Evolutionary conservation across 768 basidiomycete species (phyloP).

Genomic region (Clavaria fumosa): DNA sequence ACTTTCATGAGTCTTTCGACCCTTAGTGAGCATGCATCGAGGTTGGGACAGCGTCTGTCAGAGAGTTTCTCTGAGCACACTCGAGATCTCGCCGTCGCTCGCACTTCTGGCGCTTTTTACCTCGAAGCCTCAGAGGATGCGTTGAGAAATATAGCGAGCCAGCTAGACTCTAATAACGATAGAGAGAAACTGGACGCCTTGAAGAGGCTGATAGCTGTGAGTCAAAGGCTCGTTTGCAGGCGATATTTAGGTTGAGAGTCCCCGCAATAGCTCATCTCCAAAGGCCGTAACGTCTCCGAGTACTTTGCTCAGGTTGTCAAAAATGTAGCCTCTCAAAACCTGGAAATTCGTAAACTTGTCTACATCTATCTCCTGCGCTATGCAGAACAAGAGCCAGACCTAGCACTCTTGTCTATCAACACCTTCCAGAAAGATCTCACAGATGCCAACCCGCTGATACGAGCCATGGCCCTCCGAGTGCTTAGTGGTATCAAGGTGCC

Average conservation of each 20-base stretch:
- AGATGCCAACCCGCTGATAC: slow-evolving; percentile 84
- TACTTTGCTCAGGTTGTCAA: slow-evolving; percentile 97
- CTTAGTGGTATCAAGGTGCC: slow-evolving; percentile 84
- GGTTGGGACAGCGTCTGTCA: slow-evolving; percentile 69
- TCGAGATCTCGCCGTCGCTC: slow-evolving; percentile 48
- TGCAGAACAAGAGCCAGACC: slow-evolving; percentile 85
- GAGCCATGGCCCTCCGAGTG: slow-evolving; percentile 91
- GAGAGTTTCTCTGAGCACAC: slow-evolving; percentile 75
- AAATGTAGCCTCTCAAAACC: slow-evolving; percentile 83
- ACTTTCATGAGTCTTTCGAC: too few species aligned
- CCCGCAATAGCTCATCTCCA: slow-evolving; percentile 67
- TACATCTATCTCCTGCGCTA: slow-evolving; percentile 96
- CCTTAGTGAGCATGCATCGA: slow-evolving; percentile 74
- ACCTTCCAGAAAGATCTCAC: slow-evolving; percentile 95
- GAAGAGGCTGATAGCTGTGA: slow-evolving; percentile 85
- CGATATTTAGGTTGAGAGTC: neutral
- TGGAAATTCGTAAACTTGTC: slow-evolving; percentile 92
- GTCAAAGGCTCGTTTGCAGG: slow-evolving; percentile 17
- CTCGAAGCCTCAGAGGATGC: slow-evolving; percentile 69
- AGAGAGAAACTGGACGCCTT: slow-evolving; percentile 88
- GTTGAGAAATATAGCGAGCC: slow-evolving; percentile 63
- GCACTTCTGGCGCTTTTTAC: slow-evolving; percentile 39
- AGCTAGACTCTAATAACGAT: slow-evolving; percentile 81
- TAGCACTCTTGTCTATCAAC: slow-evolving; percentile 91
- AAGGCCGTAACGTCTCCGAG: slow-evolving; percentile 78